Evolutionary conservation across 2,329 filamentous ascomycete species (phyloP), one percentile per base, ranked within the genome.

Genomic region (Cryphonectria parasitica): DNA sequence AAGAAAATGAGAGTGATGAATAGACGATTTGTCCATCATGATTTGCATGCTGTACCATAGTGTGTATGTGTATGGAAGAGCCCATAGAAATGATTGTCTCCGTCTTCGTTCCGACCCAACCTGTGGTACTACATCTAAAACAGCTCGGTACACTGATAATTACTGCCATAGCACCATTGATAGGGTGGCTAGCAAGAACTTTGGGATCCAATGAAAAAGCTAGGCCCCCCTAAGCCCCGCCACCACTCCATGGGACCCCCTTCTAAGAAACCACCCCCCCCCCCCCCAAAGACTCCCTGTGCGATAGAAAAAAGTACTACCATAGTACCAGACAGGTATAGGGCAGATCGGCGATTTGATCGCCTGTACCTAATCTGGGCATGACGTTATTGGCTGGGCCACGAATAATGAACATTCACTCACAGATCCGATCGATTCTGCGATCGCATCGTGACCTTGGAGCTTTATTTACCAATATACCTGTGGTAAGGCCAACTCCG

Each of bases 301-400:
- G 56, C 58, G 34, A 34, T 6, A 3, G n/a, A 34, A 34, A 19
- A 22, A 10, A 39, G 10, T 11, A 11, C 10, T 39, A 39, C 36
- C 36, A 39, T 39, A 11, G 36, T 39, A 39, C 36, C 8, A 36
- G 19, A 49, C n/a, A n/a, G n/a, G 45, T n/a, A 49, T 19, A 39
- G 36, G 25, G 31, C 31, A n/a, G 61, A 64, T 64, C 61, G 61
- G 22, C 58, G 61, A 64, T 45, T 45, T 64, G 61, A 64, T 64
- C 61, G 60, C 10, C 39, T 31, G 8, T 64, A 13, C 61, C 61
- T 45, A 64, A 36, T 43, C 36, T 39, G 39, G n/a, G 2, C 39
- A 64, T 64, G 61, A 64, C 61, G 61, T 45, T 45, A 64, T 45
- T 64, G n/a, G 61, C 39, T 64, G 39, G 19, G 3, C 22, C 61